Base-by-base conservation (phyloP, 257 asterid genomes). In the Prunella vulgaris region DNA sequence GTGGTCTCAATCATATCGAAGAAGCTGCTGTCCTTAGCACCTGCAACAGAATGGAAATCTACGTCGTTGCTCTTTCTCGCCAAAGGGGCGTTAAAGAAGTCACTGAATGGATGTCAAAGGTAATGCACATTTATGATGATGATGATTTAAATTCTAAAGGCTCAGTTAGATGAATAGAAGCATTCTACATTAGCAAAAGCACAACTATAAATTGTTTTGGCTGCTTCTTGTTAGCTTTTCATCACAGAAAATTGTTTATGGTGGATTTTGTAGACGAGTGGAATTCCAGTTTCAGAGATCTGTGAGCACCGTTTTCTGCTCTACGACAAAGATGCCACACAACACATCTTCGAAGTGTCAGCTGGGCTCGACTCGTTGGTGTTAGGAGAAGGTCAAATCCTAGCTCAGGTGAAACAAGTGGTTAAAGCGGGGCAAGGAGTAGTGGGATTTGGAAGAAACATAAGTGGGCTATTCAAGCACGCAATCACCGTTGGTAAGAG, bases 11-110 rank as follows among this genome's bases (percentile, higher is more conserved):
- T 74, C 98, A 92, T 72, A 89, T 92, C 57, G 98, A 92, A 81
- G 98, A 92, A 72, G 98, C 98, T 38, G 97, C 98, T 68, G 97
- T 92, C 73, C 96, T 92, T 27, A 92, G 98, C 78, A 92, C 98
- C 54, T 92, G 98, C 72, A 92, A 92, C 82, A 70, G 98, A 75
- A 89, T 92, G 98, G 98, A 92, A 68, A 87, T 92, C 48, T 92
- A 92, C 64, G 93, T 92, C 7, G 90, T 92, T 2, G 98, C 97
- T 44, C 98, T 92, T 77, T 92, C 98, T 61, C 86, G 88, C 69
- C 96, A 92, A 64, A 95, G 97, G 3, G 98, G 98, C 7, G 87
- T 92, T 71, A 92, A 92, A 81, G 98, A 92, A 82, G 98, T 92
- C 10, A 92, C 98, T 1, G 98, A 92, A 12, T 92, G 96, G 97